phyloP scores from a whole-genome alignment of 768 basidiomycete species.

The Suillus clintonianus region DNA sequence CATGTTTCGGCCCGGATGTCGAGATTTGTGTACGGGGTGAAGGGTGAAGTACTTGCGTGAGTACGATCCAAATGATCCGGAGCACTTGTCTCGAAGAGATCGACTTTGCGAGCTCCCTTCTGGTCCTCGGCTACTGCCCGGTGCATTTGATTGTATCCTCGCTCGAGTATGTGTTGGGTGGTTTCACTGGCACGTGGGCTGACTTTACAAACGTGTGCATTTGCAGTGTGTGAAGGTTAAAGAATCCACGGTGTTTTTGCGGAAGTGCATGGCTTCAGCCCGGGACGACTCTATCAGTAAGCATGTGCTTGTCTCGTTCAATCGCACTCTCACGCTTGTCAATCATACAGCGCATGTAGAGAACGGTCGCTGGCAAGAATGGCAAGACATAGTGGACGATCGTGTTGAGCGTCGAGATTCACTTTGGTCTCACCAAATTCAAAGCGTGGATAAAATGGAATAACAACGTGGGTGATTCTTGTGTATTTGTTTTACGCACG shows the following conservation, averaged over 20 bases:
- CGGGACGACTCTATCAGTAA: slow-evolving; percentile 83
- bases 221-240: slow-evolving; percentile 70
- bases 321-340: slow-evolving; percentile 17
- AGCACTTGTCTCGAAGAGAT: slow-evolving; percentile 64
- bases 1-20: slow-evolving; percentile 82
- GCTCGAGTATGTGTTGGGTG: slow-evolving; percentile 51
- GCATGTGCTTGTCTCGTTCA: slow-evolving; percentile 22
- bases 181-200: slow-evolving; percentile 7
- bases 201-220: slow-evolving; percentile 6
- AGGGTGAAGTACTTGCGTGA: slow-evolving; percentile 75
- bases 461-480: slow-evolving; percentile 59
- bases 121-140: slow-evolving; percentile 75
- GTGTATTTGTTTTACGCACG: slow-evolving; percentile 1
- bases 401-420: slow-evolving; percentile 82
- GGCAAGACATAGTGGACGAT: slow-evolving; percentile 83
- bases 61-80: slow-evolving; percentile 62
- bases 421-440: slow-evolving; percentile 83
- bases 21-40: slow-evolving; percentile 81
- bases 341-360: slow-evolving; percentile 53
- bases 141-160: slow-evolving; percentile 82
- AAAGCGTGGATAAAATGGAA: slow-evolving; percentile 82
- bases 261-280: slow-evolving; percentile 79
- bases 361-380: slow-evolving; percentile 64
- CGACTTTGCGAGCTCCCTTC: slow-evolving; percentile 75
- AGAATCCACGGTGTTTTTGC: slow-evolving; percentile 77